Base-by-base conservation (phyloP, 345 rosid genomes). In the Acer saccharum region DNA sequence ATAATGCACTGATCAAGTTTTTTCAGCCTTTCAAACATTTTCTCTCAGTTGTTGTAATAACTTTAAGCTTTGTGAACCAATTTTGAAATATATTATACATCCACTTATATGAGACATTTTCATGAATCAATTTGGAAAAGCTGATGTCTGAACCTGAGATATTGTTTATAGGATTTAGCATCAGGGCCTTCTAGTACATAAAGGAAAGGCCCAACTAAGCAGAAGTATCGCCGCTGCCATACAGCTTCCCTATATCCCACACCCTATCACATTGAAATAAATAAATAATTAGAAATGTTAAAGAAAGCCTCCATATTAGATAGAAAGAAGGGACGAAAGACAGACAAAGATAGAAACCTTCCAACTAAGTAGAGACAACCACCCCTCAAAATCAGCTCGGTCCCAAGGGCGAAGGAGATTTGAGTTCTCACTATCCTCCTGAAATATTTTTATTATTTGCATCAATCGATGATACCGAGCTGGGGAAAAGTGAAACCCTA, bases 381-480 rank as follows among this genome's bases (percentile, higher is more conserved):
- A 94, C 32, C 99, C 99, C 89, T 96, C 98, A 79, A 94, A 91
- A 82, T 96, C 99, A 78, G 99, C 93, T 78, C 85, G 89, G 78
- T 85, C 83, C 99, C 98, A 96, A 46, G 97, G 97, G 75, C 85
- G 91, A 68, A 82, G 75, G 68, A 82, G 73, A 78, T 86, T 86
- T 18, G 89, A 79, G 73, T 75, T 80, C 76, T 91, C 88, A 82
- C 72, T 82, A 76, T 89, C 89, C 44, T 72, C 88, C 80, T 88
- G 92, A 82, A 96, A 92, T 48, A 94, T 87, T 87, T 94, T 90
- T 64, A 80, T 81, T 68, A 96, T 92, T 86, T 88, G 94, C 98
- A 96, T 96, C 85, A 96, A 83, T 83, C 99, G 87, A 82, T 96
- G 99, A 88, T 96, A 96, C 54, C 99, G 91, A 71, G 98, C 97